phyloP scores from a whole-genome alignment of 2,329 filamentous ascomycete genomes.

The Sporothrix euskadiensis region DNA sequence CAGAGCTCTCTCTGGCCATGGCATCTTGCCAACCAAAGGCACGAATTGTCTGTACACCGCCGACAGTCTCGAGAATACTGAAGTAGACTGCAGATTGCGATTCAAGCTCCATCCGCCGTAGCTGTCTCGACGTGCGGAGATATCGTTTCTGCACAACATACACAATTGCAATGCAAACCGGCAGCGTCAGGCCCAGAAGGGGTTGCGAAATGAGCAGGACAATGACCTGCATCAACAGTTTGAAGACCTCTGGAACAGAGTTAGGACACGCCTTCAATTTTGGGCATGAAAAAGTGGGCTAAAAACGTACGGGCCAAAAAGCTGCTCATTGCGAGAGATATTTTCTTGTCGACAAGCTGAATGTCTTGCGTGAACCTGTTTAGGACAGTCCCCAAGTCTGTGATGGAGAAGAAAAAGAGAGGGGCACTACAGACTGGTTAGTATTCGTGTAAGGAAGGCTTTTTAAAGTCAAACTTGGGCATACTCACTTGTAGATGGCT shows the following conservation, averaged over 20 bases:
- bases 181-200: slow-evolving; percentile 50
- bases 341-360: slow-evolving; percentile 46
- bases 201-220: slow-evolving; percentile 50
- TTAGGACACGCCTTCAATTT: background rate
- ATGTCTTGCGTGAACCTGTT: slow-evolving; percentile 50
- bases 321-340: slow-evolving; percentile 42
- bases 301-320: slow-evolving; percentile 41
- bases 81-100: slow-evolving; percentile 51
- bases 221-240: slow-evolving; percentile 46
- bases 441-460: background rate
- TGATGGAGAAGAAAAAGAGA: slow-evolving; percentile 44
- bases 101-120: slow-evolving; percentile 58
- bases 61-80: slow-evolving; percentile 46
- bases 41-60: slow-evolving; percentile 49
- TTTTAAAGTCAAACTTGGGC: background rate
- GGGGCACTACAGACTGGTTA: slow-evolving; percentile 40
- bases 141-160: slow-evolving; percentile 54
- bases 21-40: slow-evolving; percentile 49
- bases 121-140: slow-evolving; percentile 57
- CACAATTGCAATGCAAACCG: slow-evolving; percentile 44
- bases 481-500: slow-evolving; percentile 36
- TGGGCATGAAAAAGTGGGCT: slow-evolving; percentile 25
- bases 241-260: slow-evolving; percentile 42
- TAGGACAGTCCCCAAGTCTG: slow-evolving; percentile 45
- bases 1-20: slow-evolving; percentile 30